Evolutionary conservation across 2,329 filamentous ascomycete species (phyloP).

Genomic region (Chaetomium olivaceum): DNA sequence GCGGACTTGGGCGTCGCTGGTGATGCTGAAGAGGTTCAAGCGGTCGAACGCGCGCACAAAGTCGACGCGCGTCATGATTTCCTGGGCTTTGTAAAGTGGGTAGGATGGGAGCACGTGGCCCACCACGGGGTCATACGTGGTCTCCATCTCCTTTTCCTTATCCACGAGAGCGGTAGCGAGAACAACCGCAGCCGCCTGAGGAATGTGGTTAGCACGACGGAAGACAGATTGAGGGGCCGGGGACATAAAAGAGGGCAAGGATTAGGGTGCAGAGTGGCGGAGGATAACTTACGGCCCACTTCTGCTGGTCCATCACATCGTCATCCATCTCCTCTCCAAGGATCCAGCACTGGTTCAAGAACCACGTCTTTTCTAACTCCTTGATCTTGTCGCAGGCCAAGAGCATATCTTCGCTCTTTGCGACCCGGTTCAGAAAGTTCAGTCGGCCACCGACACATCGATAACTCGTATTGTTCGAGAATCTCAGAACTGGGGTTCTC

Average conservation of each 20-base stretch:
- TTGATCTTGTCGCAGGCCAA: slow-evolving; percentile 68
- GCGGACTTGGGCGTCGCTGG: slow-evolving; percentile 79
- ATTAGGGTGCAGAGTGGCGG: neutral
- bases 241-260: neutral
- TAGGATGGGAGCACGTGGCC: slow-evolving; percentile 80
- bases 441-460: slow-evolving; percentile 85
- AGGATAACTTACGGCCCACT: slow-evolving; percentile 72
- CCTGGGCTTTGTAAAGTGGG: slow-evolving; percentile 76
- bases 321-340: slow-evolving; percentile 70
- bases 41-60: slow-evolving; percentile 93
- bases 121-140: slow-evolving; percentile 62
- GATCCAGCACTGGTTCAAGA: slow-evolving; percentile 74
- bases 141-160: slow-evolving; percentile 66
- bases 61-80: slow-evolving; percentile 94
- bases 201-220: neutral
- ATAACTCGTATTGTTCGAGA: slow-evolving; percentile 77
- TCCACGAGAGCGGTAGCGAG: slow-evolving; percentile 90
- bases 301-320: slow-evolving; percentile 72
- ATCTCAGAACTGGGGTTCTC: slow-evolving; percentile 57
- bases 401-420: slow-evolving; percentile 81
- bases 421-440: slow-evolving; percentile 84
- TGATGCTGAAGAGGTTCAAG: slow-evolving; percentile 93
- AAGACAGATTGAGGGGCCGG: neutral
- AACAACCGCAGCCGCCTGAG: slow-evolving; percentile 84
- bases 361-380: slow-evolving; percentile 72